Conservation (phyloP, 148 eudicot genomes). For the Vaccinium macrocarpon region DNA sequence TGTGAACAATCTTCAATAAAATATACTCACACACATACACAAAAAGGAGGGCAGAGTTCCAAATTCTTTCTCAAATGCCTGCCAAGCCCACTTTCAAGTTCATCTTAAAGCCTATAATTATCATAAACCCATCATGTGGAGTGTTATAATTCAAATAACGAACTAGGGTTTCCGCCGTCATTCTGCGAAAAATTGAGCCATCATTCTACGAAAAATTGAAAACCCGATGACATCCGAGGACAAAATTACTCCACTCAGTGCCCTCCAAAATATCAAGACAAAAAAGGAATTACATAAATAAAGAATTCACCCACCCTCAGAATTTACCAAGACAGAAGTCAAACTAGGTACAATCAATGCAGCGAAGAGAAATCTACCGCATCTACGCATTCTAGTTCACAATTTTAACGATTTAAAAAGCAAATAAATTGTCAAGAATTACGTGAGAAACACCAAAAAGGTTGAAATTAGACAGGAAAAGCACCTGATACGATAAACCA, state of each 20-base stretch:
- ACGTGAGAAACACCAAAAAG: constrained; percentile 8
- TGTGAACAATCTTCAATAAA: background rate
- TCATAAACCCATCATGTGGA: background rate
- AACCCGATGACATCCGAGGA: background rate
- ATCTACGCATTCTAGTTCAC: background rate
- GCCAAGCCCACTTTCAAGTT: background rate
- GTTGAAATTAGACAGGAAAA: background rate
- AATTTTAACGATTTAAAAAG: background rate
- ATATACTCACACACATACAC: background rate
- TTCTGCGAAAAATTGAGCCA: background rate
- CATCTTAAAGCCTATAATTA: background rate
- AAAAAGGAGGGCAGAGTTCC: background rate
- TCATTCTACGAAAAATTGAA: background rate
- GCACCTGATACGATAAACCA: constrained; percentile 72
- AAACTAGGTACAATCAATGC: background rate
- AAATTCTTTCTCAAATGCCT: background rate
- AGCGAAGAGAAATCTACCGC: background rate
- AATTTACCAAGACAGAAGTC: background rate
- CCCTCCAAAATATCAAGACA: background rate
- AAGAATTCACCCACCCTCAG: background rate
- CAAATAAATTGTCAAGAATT: constrained; percentile 2
- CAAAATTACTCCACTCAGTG: background rate
- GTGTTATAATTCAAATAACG: background rate
- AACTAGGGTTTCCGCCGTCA: background rate
- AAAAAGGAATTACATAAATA: background rate